Conservation (phyloP, 2,329 filamentous ascomycete genomes). For the Sarocladiaceae sp. region DNA sequence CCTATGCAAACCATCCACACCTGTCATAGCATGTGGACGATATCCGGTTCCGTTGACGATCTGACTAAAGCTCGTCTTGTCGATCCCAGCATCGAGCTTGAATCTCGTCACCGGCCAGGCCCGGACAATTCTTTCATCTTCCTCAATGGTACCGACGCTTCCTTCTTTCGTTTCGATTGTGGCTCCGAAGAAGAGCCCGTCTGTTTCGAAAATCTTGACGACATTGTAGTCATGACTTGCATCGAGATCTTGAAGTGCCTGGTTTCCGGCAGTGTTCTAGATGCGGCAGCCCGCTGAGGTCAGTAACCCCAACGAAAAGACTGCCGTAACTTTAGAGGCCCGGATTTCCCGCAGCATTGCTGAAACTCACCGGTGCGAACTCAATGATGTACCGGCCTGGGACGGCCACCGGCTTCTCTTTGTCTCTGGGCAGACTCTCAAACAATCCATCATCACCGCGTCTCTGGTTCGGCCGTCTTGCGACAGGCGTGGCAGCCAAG, state of each 20-base stretch:
- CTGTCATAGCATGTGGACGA: constrained; percentile 12
- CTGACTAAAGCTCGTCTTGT: not conserved
- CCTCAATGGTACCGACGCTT: constrained; percentile 12
- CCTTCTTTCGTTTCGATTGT: constrained; percentile 15
- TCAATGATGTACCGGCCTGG: constrained; percentile 5
- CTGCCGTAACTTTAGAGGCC: not conserved
- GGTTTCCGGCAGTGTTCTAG: not conserved
- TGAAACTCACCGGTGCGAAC: not conserved
- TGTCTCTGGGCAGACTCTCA: not conserved
- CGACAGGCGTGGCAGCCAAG: not conserved
- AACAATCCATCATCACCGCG: not conserved
- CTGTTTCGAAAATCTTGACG: constrained; percentile 11
- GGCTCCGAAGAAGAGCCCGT: constrained; percentile 17
- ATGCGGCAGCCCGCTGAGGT: not conserved
- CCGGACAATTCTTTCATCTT: constrained; percentile 14
- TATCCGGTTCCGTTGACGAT: constrained; percentile 1
- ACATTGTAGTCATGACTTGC: constrained; percentile 9
- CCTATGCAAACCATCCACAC: constrained; percentile 17
- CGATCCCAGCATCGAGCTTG: not conserved
- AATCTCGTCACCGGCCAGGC: constrained; percentile 16
- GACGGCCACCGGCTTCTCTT: not conserved
- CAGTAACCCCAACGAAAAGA: not conserved
- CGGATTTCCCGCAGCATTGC: not conserved
- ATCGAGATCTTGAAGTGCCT: not conserved
- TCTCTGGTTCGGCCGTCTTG: not conserved